phyloP scores from a whole-genome alignment of 495 filamentous ascomycete species.

The Penicillium simplicissimum region DNA sequence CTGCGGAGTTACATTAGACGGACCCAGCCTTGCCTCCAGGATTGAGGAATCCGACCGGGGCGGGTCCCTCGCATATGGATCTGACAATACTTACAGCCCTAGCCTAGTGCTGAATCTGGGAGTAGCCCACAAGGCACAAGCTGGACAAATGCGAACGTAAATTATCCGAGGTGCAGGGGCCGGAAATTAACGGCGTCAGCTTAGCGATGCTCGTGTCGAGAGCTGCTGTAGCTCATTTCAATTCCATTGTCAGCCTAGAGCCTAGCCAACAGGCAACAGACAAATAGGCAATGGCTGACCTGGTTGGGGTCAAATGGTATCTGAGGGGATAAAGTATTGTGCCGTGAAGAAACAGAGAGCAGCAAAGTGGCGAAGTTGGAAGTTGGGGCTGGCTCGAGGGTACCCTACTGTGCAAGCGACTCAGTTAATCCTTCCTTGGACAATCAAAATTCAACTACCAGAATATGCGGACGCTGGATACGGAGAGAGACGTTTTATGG shows the following conservation, averaged over 20 bases:
- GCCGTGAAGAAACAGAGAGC: background rate
- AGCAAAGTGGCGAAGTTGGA: background rate
- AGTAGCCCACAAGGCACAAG: background rate
- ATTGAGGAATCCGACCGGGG: background rate
- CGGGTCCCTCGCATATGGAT: background rate
- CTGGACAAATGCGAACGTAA: background rate
- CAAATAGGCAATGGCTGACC: background rate
- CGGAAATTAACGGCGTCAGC: constrained; percentile 6
- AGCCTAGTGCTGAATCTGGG: background rate
- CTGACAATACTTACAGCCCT: background rate
- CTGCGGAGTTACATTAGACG: background rate
- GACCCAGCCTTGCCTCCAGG: background rate
- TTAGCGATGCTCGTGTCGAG: background rate
- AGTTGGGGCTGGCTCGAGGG: background rate
- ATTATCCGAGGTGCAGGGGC: constrained; percentile 2
- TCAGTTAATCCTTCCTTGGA: background rate
- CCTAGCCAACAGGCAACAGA: background rate
- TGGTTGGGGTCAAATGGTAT: background rate
- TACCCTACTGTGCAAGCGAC: too few species aligned
- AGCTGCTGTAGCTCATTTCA: background rate
- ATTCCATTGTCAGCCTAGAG: background rate
- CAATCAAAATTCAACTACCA: background rate
- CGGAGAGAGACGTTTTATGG: background rate
- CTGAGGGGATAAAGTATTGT: background rate
- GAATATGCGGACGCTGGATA: background rate